Conservation (phyloP, 129 eudicot species). For the Apium graveolens region DNA sequence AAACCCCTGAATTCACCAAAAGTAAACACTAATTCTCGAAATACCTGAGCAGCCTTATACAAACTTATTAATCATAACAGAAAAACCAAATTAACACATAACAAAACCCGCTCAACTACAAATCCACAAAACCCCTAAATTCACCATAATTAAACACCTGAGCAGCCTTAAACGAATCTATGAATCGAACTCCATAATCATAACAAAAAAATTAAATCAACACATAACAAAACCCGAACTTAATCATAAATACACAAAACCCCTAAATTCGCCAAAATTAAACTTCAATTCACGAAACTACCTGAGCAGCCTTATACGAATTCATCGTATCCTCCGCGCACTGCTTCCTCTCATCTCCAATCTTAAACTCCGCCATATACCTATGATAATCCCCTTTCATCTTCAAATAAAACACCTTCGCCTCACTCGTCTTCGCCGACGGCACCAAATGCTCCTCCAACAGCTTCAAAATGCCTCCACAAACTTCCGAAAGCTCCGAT, state of each 20-base stretch:
- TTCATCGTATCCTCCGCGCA: constrained; percentile 63
- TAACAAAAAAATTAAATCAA: no score
- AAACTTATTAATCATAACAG: not conserved
- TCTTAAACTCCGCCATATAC: constrained; percentile 58
- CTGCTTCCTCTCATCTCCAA: constrained; percentile 45
- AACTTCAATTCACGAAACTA: constrained; percentile 1
- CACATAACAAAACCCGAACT: no score
- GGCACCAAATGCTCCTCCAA: constrained; percentile 45
- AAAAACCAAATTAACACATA: no score
- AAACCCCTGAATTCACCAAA: no score
- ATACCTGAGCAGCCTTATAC: no score
- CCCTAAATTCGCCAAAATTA: no score
- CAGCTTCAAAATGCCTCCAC: constrained; percentile 43
- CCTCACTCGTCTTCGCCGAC: constrained; percentile 41
- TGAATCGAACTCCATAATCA: no score
- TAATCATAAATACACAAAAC: no score
- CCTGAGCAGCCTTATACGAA: constrained; percentile 87
- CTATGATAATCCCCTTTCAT: constrained; percentile 78
- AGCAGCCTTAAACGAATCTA: no score
- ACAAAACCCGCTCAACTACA: no score
- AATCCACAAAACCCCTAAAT: no score
- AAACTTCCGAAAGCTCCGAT: constrained; percentile 34
- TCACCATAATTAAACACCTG: not conserved
- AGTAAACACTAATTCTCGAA: not conserved
- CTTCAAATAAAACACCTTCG: constrained; percentile 68